A percentile compares a stretch with the other conserved stretches of the same genome.
These are phyloP conservation scores for Aspergillus cejpii DNA, from an alignment of 2,329 filamentous ascomycete genomes.

Conservation along the genomic window DNA sequence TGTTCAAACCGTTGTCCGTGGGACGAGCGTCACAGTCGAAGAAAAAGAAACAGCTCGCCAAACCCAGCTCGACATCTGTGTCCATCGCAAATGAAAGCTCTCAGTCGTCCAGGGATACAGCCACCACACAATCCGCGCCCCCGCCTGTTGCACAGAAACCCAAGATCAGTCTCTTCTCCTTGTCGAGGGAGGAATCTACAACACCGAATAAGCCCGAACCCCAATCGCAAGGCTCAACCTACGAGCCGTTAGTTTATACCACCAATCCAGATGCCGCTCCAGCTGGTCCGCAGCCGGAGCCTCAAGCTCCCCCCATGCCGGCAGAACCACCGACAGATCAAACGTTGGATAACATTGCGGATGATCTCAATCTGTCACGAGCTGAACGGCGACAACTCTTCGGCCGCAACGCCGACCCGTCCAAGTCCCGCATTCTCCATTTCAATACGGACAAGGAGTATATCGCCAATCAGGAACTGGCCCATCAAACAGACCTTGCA, in stretches of 20 bases:
- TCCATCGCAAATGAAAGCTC: constrained; percentile 14
- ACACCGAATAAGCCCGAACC: constrained; percentile 4
- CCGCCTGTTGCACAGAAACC: constrained; percentile 30
- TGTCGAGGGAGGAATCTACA: constrained; percentile 26
- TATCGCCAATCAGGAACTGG: constrained; percentile 73
- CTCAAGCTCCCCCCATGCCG: constrained; percentile 9
- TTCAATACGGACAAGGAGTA: constrained; percentile 91
- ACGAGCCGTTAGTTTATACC: constrained; percentile 39
- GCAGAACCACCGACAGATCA: constrained; percentile 30
- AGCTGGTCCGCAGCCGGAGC: constrained; percentile 16
- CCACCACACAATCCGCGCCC: constrained; percentile 8
- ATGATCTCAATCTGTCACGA: constrained; percentile 70
- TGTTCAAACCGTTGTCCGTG: constrained; percentile 86
- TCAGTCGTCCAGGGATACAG: constrained; percentile 9
- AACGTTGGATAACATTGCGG: constrained; percentile 63
- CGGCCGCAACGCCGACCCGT: constrained; percentile 53
- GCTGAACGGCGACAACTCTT: constrained; percentile 77
- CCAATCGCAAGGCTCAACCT: constrained; percentile 21
- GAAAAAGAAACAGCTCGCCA: constrained; percentile 48
- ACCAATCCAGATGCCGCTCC: constrained; percentile 17
- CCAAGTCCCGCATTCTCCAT: constrained; percentile 64
- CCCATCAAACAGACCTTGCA: constrained; percentile 48
- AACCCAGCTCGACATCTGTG: constrained; percentile 22
- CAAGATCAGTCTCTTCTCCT: constrained; percentile 42
- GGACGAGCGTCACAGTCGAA: constrained; percentile 65